Evolutionary conservation across 768 basidiomycete genomes (phyloP).

Genomic region (Boletales sp.): DNA sequence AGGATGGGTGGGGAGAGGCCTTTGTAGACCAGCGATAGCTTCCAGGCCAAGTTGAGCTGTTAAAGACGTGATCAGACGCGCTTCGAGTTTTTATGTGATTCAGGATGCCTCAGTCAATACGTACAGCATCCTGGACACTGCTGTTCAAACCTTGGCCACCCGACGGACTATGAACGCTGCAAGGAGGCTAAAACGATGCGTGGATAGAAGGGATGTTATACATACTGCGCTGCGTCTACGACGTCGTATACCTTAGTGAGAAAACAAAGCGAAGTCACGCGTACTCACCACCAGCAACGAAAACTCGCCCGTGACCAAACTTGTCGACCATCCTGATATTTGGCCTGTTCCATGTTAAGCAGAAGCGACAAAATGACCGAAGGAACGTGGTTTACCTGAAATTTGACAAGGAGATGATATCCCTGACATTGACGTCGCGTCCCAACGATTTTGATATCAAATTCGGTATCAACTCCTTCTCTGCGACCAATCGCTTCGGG

Average conservation of each 20-base stretch:
- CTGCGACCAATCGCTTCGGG: conserved; percentile 5
- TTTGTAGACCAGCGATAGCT: conserved; percentile 40
- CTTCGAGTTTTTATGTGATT: not conserved
- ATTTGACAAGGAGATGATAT: conserved; percentile 21
- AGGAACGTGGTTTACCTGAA: conserved; percentile 20
- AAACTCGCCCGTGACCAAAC: no score
- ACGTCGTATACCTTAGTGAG: not conserved
- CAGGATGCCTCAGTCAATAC: no score
- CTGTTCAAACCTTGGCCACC: conserved; percentile 34
- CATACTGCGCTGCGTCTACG: conserved; percentile 45
- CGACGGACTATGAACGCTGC: conserved; percentile 23
- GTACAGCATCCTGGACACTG: no score
- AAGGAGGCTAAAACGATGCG: not conserved
- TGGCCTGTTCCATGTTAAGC: conserved; percentile 28
- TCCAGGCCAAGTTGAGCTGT: conserved; percentile 44
- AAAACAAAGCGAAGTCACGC: not conserved
- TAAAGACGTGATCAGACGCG: not conserved
- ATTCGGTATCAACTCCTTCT: conserved; percentile 24
- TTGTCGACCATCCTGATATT: conserved; percentile 51
- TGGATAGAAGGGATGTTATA: not conserved
- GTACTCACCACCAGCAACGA: conserved; percentile 40
- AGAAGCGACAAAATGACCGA: not conserved
- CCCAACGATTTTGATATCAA: conserved; percentile 25
- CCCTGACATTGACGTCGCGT: conserved; percentile 26
- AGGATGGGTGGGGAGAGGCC: conserved; percentile 32